Base-by-base conservation (phyloP, 441 rosid genomes). In the Dalechampia spathulata region DNA sequence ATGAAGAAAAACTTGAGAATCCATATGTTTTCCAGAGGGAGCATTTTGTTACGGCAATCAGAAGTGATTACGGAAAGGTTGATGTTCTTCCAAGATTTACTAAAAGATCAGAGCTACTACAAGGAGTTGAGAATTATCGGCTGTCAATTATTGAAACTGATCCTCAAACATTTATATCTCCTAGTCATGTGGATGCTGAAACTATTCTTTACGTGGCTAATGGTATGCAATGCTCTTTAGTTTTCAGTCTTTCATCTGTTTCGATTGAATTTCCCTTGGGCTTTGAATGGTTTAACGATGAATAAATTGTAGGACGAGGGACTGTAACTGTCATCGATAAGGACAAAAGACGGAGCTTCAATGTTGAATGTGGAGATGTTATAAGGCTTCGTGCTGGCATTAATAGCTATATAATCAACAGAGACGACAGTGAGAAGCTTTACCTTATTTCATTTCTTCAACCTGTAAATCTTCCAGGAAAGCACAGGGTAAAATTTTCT, bases 11-110 rank as follows among this genome's bases (percentile, higher is more conserved):
- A 30, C 58, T 42, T 5, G 48, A 60, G n/a, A 71, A 70, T 39
- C 83, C 86, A 19, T 80, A 75, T n/a, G 81, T 80, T 10, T 81
- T 83, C 54, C 51, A 65, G 46, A 61, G 57, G 0, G n/a, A 58
- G 44, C 61, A 76, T 64, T 83, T 78, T 54, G 6, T 3, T 0
- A n/a, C 69, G 20, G 14, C 8, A 48, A 40, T 61, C 7, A 34
- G 61, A 61, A 68, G 62, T 15, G 58, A 46, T 40, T 73, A 68
- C 25, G 86, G 84, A 49, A 58, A 68, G 17, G 44, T 73, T n/a
- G 38, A 45, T 15, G 37, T 77, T 44, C 75, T 80, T 20, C 70
- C 66, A 15, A 76, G 49, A 52, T 83, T 83, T 68, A 57, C 53
- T 19, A 16, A 75, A 22, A 66, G 47, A 22, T 80, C 83, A 2